A percentile compares a stretch with the other conserved stretches of the same genome.
phyloP scores from a whole-genome alignment of 2,329 filamentous ascomycete species.

The Incumbomyces delicatus region DNA sequence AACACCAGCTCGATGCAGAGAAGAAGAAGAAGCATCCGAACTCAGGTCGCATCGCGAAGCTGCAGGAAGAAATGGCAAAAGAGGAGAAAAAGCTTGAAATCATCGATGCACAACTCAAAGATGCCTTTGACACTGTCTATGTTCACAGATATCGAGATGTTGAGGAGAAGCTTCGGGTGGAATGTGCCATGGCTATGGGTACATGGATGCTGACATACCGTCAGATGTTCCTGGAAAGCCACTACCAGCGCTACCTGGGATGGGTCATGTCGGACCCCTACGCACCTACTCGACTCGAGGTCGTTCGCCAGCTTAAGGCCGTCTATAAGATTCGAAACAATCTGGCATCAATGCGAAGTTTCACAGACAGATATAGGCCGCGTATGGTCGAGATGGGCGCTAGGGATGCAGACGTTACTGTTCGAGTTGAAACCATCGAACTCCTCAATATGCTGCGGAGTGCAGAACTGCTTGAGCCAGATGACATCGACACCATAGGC shows the following conservation, averaged over 20 bases:
- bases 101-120: slow-evolving; percentile 63
- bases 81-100: slow-evolving; percentile 59
- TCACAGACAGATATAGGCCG: slow-evolving; percentile 82
- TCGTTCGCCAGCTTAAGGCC: slow-evolving; percentile 68
- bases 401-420: slow-evolving; percentile 68
- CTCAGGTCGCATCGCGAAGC: slow-evolving; percentile 63
- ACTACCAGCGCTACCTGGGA: slow-evolving; percentile 84
- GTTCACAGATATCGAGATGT: slow-evolving; percentile 93
- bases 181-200: slow-evolving; percentile 78
- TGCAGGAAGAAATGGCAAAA: slow-evolving; percentile 62
- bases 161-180: slow-evolving; percentile 76
- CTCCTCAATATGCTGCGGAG: slow-evolving; percentile 74
- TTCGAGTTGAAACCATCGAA: slow-evolving; percentile 70
- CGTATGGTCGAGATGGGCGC: slow-evolving; percentile 89
- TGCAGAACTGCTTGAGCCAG: slow-evolving; percentile 76
- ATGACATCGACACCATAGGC: slow-evolving; percentile 81
- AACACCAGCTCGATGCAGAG: slow-evolving; percentile 70
- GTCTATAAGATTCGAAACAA: slow-evolving; percentile 75
- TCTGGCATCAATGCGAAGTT: slow-evolving; percentile 67
- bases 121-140: slow-evolving; percentile 87
- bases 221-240: slow-evolving; percentile 79
- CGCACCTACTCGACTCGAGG: slow-evolving; percentile 67
- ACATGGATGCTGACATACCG: slow-evolving; percentile 80
- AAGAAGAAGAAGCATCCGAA: slow-evolving; percentile 64
- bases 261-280: slow-evolving; percentile 86